These are phyloP conservation scores for Withania somnifera DNA, from an alignment of 305 asterid species.

Conservation along the genomic window DNA sequence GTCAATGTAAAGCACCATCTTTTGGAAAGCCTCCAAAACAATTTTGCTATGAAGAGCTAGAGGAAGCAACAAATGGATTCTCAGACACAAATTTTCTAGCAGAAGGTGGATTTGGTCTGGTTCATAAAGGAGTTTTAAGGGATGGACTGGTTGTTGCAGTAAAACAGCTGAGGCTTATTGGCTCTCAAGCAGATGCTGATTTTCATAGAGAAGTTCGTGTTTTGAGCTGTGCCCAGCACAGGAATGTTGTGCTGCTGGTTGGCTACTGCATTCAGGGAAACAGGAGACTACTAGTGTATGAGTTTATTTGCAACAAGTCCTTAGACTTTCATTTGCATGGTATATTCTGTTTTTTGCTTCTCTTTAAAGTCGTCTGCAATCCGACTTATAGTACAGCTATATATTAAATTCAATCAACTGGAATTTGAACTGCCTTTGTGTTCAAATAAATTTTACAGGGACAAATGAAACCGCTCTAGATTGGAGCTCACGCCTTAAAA, in stretches of 20 bases:
- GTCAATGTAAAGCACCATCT: slow-evolving; percentile 67
- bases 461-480: slow-evolving; percentile 32
- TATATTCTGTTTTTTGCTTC: slow-evolving; percentile 16
- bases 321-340: slow-evolving; percentile 75
- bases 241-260: slow-evolving; percentile 70
- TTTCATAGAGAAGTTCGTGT: slow-evolving; percentile 75
- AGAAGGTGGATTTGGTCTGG: slow-evolving; percentile 65
- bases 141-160: slow-evolving; percentile 66
- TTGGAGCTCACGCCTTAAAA: slow-evolving; percentile 62
- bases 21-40: slow-evolving; percentile 76
- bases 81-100: slow-evolving; percentile 48
- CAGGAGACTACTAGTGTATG: slow-evolving; percentile 63
- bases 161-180: slow-evolving; percentile 51
- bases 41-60: slow-evolving; percentile 57
- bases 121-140: slow-evolving; percentile 58
- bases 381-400: not conserved
- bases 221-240: slow-evolving; percentile 88
- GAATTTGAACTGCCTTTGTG: not conserved
- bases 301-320: slow-evolving; percentile 71
- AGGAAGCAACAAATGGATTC: slow-evolving; percentile 66
- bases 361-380: not conserved
- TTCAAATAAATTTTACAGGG: slow-evolving; percentile 29
- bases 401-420: not conserved
- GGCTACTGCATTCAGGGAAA: slow-evolving; percentile 63
- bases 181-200: slow-evolving; percentile 63